phyloP scores from a whole-genome alignment of 2,329 filamentous ascomycete species.

The Colletotrichum orchidophilum region DNA sequence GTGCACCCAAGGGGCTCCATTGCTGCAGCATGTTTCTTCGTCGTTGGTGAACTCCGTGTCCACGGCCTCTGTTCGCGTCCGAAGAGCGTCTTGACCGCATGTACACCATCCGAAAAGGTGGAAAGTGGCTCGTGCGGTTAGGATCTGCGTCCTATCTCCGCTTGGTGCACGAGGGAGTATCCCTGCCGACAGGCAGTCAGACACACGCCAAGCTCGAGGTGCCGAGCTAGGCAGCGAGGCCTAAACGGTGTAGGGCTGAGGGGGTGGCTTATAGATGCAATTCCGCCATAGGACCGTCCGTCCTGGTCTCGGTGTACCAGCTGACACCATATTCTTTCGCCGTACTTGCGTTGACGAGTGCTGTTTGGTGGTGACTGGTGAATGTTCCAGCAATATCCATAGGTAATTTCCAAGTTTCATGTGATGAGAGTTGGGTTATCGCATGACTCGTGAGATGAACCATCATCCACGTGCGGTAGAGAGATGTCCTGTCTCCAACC shows the following conservation, averaged over 20 bases:
- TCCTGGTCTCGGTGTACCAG: no score
- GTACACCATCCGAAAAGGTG: not conserved
- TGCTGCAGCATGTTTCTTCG: not conserved
- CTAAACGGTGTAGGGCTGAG: slow-evolving; percentile 33
- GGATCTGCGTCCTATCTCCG: slow-evolving; percentile 22
- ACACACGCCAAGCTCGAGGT: slow-evolving; percentile 24
- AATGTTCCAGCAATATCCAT: not conserved
- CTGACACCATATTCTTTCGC: not conserved
- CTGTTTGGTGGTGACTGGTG: not conserved
- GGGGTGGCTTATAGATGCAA: slow-evolving; percentile 4
- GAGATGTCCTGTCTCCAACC: not conserved
- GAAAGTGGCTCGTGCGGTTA: slow-evolving; percentile 10
- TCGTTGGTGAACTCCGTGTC: not conserved
- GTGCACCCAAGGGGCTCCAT: no score
- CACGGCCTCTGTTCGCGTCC: not conserved
- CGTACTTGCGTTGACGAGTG: not conserved
- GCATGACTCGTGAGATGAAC: slow-evolving; percentile 18
- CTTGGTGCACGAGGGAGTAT: not conserved
- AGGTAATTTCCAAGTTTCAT: not conserved
- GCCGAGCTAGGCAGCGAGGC: slow-evolving; percentile 18
- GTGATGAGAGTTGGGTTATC: not conserved
- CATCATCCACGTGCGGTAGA: not conserved
- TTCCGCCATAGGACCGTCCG: not conserved
- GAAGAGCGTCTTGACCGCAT: not conserved
- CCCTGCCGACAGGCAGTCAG: not conserved